These are phyloP conservation scores for Chaetomidium leptoderma DNA, from an alignment of 495 filamentous ascomycete genomes.

Conservation along the genomic window DNA sequence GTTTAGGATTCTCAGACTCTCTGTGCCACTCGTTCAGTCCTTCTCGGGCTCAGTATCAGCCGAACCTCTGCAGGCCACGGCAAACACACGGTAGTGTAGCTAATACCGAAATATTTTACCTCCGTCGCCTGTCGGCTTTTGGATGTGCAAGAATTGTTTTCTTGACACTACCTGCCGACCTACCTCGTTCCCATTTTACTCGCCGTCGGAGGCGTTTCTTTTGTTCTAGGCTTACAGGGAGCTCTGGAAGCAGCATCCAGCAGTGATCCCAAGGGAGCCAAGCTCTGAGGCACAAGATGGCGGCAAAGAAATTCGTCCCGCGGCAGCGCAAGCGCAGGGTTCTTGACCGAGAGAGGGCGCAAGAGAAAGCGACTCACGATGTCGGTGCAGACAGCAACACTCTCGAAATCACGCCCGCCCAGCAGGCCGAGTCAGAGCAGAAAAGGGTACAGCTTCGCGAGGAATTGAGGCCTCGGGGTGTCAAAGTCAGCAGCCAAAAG, in stretches of 20 bases:
- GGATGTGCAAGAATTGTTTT: no score
- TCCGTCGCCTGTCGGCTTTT: no score
- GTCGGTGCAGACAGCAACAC: slow-evolving; percentile 60
- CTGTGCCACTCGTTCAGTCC: no score
- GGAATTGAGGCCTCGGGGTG: slow-evolving; percentile 63
- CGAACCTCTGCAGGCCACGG: no score
- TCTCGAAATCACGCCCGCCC: slow-evolving; percentile 61
- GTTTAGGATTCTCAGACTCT: no score
- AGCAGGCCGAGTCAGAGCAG: slow-evolving; percentile 63
- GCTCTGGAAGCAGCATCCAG: neutral
- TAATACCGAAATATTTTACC: no score
- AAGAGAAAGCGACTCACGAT: slow-evolving; percentile 35
- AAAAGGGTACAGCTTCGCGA: slow-evolving; percentile 54
- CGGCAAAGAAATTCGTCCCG: slow-evolving; percentile 61
- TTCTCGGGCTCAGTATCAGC: no score
- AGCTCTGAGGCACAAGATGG: slow-evolving; percentile 40
- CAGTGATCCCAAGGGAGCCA: neutral
- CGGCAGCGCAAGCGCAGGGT: slow-evolving; percentile 76
- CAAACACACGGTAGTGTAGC: no score
- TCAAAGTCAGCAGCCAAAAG: slow-evolving; percentile 86
- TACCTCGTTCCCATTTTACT: no score
- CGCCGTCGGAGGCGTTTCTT: no score
- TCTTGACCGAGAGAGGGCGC: slow-evolving; percentile 51
- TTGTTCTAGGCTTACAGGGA: neutral
- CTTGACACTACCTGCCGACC: no score